Percentiles rank a stretch among this genome's conserved stretches.
These are phyloP conservation scores for Carex sylvatica DNA, from an alignment of 202 grass and related monocot species.

Conservation along the genomic window DNA sequence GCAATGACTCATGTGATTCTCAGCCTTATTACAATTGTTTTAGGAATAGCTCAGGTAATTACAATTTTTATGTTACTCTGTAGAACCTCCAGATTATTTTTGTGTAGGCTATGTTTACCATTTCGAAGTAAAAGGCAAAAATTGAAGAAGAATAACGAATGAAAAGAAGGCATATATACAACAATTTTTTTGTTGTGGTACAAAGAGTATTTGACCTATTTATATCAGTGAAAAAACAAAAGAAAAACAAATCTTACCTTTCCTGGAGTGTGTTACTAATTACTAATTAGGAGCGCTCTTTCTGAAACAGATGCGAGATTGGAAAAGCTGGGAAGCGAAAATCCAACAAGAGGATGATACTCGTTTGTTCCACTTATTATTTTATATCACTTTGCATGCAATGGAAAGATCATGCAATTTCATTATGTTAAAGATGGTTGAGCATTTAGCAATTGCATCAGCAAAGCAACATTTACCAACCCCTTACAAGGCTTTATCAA, in stretches of 20 bases:
- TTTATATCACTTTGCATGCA: neutral
- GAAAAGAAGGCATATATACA: no score
- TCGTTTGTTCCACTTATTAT: slow-evolving; percentile 16
- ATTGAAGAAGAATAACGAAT: no score
- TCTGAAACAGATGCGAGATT: slow-evolving; percentile 27
- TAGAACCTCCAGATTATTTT: neutral
- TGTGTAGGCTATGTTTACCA: no score
- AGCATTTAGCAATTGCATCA: neutral
- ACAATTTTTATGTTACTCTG: neutral
- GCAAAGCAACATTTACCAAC: neutral
- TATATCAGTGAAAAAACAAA: neutral
- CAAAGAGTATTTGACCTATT: neutral
- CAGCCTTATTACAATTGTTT: slow-evolving; percentile 38
- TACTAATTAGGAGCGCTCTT: neutral
- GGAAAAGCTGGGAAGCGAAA: slow-evolving; percentile 39
- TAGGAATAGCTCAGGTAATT: slow-evolving; percentile 36
- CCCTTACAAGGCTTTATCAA: neutral
- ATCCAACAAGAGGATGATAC: slow-evolving; percentile 29
- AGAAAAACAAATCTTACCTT: neutral
- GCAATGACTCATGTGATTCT: slow-evolving; percentile 45
- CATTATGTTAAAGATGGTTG: neutral
- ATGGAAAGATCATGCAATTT: neutral
- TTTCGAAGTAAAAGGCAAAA: no score
- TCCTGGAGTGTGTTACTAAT: neutral
- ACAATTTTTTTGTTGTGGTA: neutral